Percentiles rank a stretch among this genome's conserved stretches.
phyloP scores from a whole-genome alignment of 2,329 filamentous ascomycete species.

The Byssochlamys sp. region DNA sequence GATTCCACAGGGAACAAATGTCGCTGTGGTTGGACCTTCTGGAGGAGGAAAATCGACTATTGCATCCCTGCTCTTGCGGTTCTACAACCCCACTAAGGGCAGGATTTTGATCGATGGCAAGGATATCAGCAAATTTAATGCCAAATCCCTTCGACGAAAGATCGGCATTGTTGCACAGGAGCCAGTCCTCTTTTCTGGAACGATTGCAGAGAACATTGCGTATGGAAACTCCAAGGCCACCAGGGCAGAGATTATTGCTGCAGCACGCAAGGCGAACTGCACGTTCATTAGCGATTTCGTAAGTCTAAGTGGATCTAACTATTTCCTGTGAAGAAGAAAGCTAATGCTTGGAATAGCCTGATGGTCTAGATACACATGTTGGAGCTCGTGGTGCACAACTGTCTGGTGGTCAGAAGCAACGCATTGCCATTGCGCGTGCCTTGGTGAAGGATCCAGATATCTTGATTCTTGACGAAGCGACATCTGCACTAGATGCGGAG shows the following conservation, averaged over 20 bases:
- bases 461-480: constrained; percentile 90
- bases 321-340: not conserved
- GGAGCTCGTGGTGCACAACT: constrained; percentile 87
- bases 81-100: constrained; percentile 75
- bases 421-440: constrained; percentile 90
- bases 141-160: constrained; percentile 80
- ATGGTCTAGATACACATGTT: constrained; percentile 87
- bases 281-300: constrained; percentile 90
- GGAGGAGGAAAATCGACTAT: constrained; percentile 96
- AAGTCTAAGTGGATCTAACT: constrained; percentile 24
- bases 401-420: constrained; percentile 92
- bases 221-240: constrained; percentile 78
- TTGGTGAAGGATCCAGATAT: constrained; percentile 95
- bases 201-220: constrained; percentile 73
- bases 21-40: constrained; percentile 91
- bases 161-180: constrained; percentile 95
- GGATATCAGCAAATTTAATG: constrained; percentile 78
- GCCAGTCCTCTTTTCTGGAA: constrained; percentile 77
- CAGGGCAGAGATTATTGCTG: constrained; percentile 69
- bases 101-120: constrained; percentile 72
- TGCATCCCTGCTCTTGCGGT: constrained; percentile 77
- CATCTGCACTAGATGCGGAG: constrained; percentile 88
- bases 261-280: constrained; percentile 87
- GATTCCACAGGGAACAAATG: constrained; percentile 85
- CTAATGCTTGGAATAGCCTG: constrained; percentile 46